Conservation (phyloP, 495 filamentous ascomycete species). For the Elasticomyces elasticus region DNA sequence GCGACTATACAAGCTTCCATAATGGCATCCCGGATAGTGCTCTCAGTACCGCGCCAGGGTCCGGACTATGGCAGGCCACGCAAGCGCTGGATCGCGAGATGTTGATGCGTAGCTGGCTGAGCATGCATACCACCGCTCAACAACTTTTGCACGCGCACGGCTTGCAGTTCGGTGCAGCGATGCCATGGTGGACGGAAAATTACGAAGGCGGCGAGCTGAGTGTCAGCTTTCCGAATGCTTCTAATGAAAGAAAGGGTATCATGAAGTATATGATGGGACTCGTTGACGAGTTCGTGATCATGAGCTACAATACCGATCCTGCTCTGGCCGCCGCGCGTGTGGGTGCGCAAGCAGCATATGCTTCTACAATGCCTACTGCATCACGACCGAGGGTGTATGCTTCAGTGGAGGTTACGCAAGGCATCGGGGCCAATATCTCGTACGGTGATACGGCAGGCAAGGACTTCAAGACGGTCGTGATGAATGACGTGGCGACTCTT, state of each 20-base stretch:
- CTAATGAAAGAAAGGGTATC: background rate
- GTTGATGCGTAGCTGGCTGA: background rate
- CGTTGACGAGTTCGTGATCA: constrained; percentile 6
- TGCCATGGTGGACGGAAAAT: constrained; percentile 1
- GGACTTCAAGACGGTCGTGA: background rate
- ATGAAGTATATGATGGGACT: constrained; percentile 6
- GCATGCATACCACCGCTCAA: background rate
- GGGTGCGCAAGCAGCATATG: background rate
- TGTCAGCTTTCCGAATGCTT: background rate
- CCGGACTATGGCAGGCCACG: background rate
- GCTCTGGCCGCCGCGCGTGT: background rate
- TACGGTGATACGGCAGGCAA: constrained; percentile 1
- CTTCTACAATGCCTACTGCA: background rate
- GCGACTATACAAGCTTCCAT: background rate
- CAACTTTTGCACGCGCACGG: background rate
- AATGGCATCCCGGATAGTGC: background rate
- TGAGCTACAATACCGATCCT: constrained; percentile 8
- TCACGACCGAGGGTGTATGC: background rate
- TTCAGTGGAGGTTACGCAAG: background rate
- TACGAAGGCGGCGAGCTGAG: constrained; percentile 2
- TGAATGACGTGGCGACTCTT: background rate
- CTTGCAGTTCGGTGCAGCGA: background rate
- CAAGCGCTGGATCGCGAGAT: background rate
- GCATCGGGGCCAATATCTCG: background rate
- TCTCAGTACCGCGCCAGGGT: background rate